A percentile compares a stretch with the other conserved stretches of the same genome.
Conservation (phyloP, 129 eudicot genomes). For the Centella asiatica region DNA sequence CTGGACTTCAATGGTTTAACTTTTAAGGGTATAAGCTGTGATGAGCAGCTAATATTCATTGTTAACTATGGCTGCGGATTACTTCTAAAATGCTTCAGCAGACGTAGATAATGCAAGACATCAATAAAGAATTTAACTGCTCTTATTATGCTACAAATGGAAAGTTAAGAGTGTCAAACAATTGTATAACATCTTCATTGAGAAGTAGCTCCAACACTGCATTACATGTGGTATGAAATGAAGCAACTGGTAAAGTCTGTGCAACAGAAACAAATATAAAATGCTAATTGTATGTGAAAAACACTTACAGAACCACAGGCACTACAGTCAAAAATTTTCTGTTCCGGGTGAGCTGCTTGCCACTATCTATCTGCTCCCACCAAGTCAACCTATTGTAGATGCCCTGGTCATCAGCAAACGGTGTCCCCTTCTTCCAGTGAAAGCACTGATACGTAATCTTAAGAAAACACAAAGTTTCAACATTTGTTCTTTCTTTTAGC, state of each 20-base stretch:
- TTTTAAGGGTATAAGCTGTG: no score
- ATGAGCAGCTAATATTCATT: no score
- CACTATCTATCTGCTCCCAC: constrained; percentile 96
- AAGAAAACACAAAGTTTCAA: constrained; percentile 16
- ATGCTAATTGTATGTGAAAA: constrained; percentile 2
- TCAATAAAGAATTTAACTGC: no score
- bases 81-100: no score
- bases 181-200: not conserved
- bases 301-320: constrained; percentile 84
- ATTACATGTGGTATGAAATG: not conserved
- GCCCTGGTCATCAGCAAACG: constrained; percentile 96
- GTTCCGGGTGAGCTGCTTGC: constrained; percentile 94
- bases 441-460: constrained; percentile 87
- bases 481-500: not conserved
- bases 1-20: no score
- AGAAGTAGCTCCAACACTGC: not conserved
- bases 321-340: constrained; percentile 91
- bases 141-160: no score
- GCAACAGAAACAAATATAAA: not conserved
- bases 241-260: not conserved
- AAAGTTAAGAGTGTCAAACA: not conserved
- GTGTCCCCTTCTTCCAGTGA: constrained; percentile 98
- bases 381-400: constrained; percentile 95
- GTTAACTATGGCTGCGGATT: no score
- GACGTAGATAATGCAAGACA: no score